Base-by-base conservation (phyloP, 2,329 filamentous ascomycete species). In the Cladorrhinum sp. region DNA sequence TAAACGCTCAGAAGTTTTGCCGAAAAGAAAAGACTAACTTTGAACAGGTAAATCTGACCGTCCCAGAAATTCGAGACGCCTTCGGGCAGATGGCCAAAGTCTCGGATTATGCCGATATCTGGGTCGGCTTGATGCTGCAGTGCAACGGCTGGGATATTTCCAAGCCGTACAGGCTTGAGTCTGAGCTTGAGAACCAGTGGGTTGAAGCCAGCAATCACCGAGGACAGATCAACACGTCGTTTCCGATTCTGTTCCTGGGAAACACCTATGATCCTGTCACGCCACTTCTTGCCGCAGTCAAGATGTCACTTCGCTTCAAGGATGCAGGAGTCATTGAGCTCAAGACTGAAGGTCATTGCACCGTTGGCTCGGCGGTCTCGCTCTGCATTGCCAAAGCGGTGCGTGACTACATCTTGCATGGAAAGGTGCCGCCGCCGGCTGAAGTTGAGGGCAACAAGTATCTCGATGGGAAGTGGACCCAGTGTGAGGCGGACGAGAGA, bases 181-280 rank as follows among this genome's bases (percentile, higher is more conserved):
- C 56, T n/a, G 68, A 66, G 30, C 73, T 20, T 16, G 18, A 46
- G 42, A 46, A 46, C 3, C 42, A 46, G 18, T 46, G 42, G 42
- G 5, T 46, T 16, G 42, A 46, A 8, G 6, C n/a, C n/a, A 46
- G 42, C 42, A 46, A 53, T 8, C 16, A 12, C 55, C 26, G 67
- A 69, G 54, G 69, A 69, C 63, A 73, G 66, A 74, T 74, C 62
- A 73, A 77, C 24, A 84, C 80, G 5, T 74, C 77, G 5, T 77
- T 82, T 64, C 85, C 85, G 0, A 73, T 87, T 30, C 75, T 87
- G 6, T 82, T 85, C 67, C 72, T 86, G 12, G 80, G 79, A 36
- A 86, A 83, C 66, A 81, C 79, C 0, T 75, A 81, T 14, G 85
- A 87, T 60, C 84, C 84, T 1, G 83, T 87, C 18, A 87, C 85